A percentile compares a stretch with the other conserved stretches of the same genome.
Evolutionary conservation across 2,329 filamentous ascomycete species (phyloP).

Genomic region (Xylariales sp.): DNA sequence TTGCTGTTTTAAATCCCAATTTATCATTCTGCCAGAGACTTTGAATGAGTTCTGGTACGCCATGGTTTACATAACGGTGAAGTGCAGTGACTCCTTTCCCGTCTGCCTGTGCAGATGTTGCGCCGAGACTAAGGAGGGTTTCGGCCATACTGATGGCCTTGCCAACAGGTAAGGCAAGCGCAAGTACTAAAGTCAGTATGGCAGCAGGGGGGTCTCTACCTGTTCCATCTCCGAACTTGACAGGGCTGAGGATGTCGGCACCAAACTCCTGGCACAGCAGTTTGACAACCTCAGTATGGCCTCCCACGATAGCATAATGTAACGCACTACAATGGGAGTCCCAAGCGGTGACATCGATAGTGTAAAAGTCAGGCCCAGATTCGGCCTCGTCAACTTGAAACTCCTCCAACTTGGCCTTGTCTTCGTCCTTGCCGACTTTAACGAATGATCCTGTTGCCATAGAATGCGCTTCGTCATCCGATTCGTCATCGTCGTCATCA

Average conservation of each 20-base stretch:
- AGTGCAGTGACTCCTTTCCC: constrained; percentile 59
- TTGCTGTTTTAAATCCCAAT: constrained; percentile 55
- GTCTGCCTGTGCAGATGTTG: constrained; percentile 70
- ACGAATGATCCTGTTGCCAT: constrained; percentile 70
- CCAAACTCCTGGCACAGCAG: constrained; percentile 69
- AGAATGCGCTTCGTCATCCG: constrained; percentile 46
- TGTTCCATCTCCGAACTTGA: constrained; percentile 56
- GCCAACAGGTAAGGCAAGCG: constrained; percentile 57
- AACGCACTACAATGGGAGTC: constrained; percentile 69
- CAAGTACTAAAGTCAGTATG: constrained; percentile 67
- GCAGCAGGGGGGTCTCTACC: constrained; percentile 49
- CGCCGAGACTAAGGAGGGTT: constrained; percentile 64
- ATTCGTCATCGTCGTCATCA: constrained; percentile 39
- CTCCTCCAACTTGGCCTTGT: constrained; percentile 31
- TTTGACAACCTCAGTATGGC: constrained; percentile 65
- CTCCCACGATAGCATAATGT: constrained; percentile 73
- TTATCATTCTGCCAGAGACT: constrained; percentile 52
- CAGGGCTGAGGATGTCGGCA: constrained; percentile 69
- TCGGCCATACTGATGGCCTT: constrained; percentile 62
- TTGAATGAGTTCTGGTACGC: constrained; percentile 44
- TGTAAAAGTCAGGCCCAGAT: constrained; percentile 73
- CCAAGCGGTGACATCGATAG: constrained; percentile 77
- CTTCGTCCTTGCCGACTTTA: constrained; percentile 52
- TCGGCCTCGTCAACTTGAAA: constrained; percentile 49
- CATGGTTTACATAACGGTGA: constrained; percentile 55